Percentiles rank a stretch among this genome's conserved stretches.
Evolutionary conservation across 2,329 filamentous ascomycete genomes (phyloP).

Genomic region (Clonostachys sp.): DNA sequence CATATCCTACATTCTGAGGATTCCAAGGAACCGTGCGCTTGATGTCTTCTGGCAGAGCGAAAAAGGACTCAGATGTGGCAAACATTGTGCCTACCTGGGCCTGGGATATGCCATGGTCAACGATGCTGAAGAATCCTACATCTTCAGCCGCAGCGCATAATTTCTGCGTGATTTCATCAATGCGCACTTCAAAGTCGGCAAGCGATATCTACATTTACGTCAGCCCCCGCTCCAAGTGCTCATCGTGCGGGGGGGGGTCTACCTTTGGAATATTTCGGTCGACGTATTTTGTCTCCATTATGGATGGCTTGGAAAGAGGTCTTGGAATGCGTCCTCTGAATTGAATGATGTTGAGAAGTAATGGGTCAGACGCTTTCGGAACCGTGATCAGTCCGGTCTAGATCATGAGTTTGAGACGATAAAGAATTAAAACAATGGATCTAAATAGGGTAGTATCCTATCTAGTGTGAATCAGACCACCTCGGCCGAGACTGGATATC

Average conservation of each 20-base stretch:
- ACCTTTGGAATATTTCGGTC: neutral
- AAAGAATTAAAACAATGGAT: too few relatives aligned
- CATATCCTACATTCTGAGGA: conserved; percentile 54
- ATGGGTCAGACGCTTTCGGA: too few relatives aligned
- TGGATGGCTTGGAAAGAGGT: neutral
- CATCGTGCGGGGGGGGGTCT: neutral
- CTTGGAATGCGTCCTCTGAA: too few relatives aligned
- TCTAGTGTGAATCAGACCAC: too few relatives aligned
- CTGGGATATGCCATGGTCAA: conserved; percentile 47
- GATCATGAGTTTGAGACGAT: too few relatives aligned
- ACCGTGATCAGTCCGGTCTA: too few relatives aligned
- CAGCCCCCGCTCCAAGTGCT: neutral
- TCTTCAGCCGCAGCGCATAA: conserved; percentile 50
- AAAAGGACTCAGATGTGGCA: conserved; percentile 44
- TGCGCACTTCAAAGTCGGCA: conserved; percentile 42
- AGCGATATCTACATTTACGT: conserved; percentile 38
- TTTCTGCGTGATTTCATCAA: conserved; percentile 46
- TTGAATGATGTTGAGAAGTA: too few relatives aligned
- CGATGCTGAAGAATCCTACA: conserved; percentile 55
- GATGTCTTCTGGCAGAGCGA: conserved; percentile 41
- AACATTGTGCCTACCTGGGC: conserved; percentile 48
- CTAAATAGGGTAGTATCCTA: too few relatives aligned
- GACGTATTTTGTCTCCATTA: neutral
- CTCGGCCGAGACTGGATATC: too few relatives aligned
- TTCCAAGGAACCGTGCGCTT: conserved; percentile 52